Conservation (phyloP, 805 yeast species). For the Starmerella stigmatis region DNA sequence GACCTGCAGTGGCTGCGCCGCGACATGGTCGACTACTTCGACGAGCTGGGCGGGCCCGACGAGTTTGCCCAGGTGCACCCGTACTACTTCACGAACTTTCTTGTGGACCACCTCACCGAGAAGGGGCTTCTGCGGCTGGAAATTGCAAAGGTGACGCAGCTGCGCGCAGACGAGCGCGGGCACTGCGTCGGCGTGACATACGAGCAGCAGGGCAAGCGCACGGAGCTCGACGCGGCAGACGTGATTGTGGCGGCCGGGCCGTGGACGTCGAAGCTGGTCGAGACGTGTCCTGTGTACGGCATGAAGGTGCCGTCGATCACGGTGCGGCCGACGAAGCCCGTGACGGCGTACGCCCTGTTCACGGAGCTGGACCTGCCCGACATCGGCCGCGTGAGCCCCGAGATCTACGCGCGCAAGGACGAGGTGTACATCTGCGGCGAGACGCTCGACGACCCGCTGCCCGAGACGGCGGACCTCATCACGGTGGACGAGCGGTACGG, state of each 20-base stretch:
- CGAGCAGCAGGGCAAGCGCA: constrained; percentile 28
- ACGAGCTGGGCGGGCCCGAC: constrained; percentile 69
- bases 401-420: constrained; percentile 86
- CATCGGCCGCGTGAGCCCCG: constrained; percentile 70
- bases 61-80: constrained; percentile 97
- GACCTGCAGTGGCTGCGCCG: constrained; percentile 51
- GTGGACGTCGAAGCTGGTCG: constrained; percentile 85
- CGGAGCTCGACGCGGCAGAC: constrained; percentile 50
- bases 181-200: constrained; percentile 66
- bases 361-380: constrained; percentile 72
- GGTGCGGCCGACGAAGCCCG: constrained; percentile 66
- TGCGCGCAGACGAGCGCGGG: constrained; percentile 54
- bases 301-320: constrained; percentile 92
- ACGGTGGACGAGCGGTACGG: constrained; percentile 79
- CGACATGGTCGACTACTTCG: constrained; percentile 58
- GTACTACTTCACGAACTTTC: constrained; percentile 76
- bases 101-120: constrained; percentile 69
- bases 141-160: constrained; percentile 69
- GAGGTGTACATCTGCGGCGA: constrained; percentile 97
- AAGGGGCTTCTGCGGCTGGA: constrained; percentile 74
- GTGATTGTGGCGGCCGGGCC: constrained; percentile 89
- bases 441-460: constrained; percentile 80
- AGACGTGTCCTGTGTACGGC: constrained; percentile 90
- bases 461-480: constrained; percentile 89
- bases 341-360: constrained; percentile 89